Evolutionary conservation across 306 rosid genomes (phyloP), one percentile per base, ranked within the genome.

Genomic region (Inga leiocalycina): DNA sequence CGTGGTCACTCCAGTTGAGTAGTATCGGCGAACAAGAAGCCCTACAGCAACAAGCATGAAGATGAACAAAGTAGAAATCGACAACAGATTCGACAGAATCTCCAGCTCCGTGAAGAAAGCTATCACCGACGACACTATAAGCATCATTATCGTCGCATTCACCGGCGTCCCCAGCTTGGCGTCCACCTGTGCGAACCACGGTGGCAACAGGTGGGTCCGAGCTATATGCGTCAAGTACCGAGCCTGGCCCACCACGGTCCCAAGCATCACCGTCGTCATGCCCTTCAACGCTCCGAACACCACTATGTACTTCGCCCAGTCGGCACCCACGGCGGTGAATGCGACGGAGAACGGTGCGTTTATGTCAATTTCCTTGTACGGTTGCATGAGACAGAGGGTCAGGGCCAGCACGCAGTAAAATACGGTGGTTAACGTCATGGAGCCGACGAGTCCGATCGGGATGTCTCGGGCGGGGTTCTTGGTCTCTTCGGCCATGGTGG

Each of bases 401-500:
- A 82, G 74, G 0, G 94, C 97, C 1, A 95, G 74, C 22, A 89
- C 14, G 67, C 98, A 95, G 44, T 95, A 95, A 0, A 65, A 8
- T 0, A 52, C 0, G 0, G 94, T 90, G 10, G 88, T 90, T 13
- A 95, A 72, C 0, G 82, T 85, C 97, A 93, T 95, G 6, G 98
- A 95, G 0, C 94, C 93, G 0, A 95, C 92, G 3, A 95, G 93
- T 5, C 98, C 98, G 34, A 93, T 91, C 4, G 98, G 98, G 69
- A 95, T 95, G 88, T 95, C 98, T 13, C 54, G 82, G 0, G 73
- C 95, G 0, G 98, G 98, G 48, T 95, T 86, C 57, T 93, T 95
- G 2, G 98, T 95, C 35, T 95, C 98, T 72, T 95, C 98, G 0
- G 98, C 98, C 97, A 95, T 84, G 17, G 98, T 93, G 14, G 98